Evolutionary conservation across 2,329 filamentous ascomycete species (phyloP), one percentile per base, ranked within the genome.

Genomic region (Aspergillus ochraceoroseus): DNA sequence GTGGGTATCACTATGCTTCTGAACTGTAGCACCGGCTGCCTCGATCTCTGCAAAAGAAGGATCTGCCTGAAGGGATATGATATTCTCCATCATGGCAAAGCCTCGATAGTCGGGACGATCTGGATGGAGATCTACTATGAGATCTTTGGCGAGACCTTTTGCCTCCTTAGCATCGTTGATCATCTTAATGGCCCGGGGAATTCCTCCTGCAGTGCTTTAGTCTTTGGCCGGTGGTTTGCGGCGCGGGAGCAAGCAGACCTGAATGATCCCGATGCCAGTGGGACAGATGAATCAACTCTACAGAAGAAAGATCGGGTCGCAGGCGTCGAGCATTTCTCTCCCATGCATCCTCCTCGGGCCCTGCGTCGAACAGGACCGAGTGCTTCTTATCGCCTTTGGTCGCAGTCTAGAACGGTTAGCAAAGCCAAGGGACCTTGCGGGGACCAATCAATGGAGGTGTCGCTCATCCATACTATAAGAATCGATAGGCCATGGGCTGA

Each of bases 261-360:
- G 72, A 75, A 47, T 78, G 72, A 46, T 78, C 72, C 26, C 74
- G 66, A 57, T 78, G 72, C 74, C 74, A 76, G 49, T 75, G 70
- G 4, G 71, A 73, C 15, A 77, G 56, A 32, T 74, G 65, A 13
- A 76, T 66, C 9, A 68, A 42, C 46, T 76, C 73, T 15, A 77
- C 59, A 0, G 54, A 48, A 1, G 63, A 55, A 3, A 74, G 54
- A 48, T 73, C 62, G 1, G 68, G 58, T 17, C 61, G 54, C 12
- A 75, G 53, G 2, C 73, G 62, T 3, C 57, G 65, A 3, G 62
- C 66, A 46, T 77, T 77, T n/a, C 64, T 58, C 48, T 72, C 67
- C 68, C 72, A 77, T 3, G 66, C 59, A 5, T 68, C 65, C 29
- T 70, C 73, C 51, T 76, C 73, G 0, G 75, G 75, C 0, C 74